phyloP scores from a whole-genome alignment of 2,329 filamentous ascomycete species.

The Ceratocystis alfenasii region DNA sequence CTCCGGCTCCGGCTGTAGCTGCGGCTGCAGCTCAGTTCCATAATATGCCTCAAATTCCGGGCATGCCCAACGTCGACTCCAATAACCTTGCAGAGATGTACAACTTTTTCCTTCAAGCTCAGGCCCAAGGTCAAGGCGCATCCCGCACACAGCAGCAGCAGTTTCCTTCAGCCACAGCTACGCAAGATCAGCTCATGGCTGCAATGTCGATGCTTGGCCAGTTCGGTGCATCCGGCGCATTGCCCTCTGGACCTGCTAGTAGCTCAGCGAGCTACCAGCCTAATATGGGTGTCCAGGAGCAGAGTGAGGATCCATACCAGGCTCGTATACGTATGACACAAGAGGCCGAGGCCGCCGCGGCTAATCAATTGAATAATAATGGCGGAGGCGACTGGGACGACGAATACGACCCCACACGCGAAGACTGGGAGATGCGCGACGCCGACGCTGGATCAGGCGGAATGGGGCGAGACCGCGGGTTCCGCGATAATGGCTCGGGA shows the following conservation, averaged over 20 bases:
- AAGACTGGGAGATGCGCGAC: constrained; percentile 22
- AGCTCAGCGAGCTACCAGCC: constrained; percentile 17
- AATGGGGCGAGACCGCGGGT: constrained; percentile 25
- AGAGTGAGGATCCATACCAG: constrained; percentile 33
- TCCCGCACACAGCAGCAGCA: constrained; percentile 24
- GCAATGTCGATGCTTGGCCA: constrained; percentile 18
- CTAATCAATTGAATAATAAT: constrained; percentile 10
- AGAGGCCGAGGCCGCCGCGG: constrained; percentile 30
- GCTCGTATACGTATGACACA: constrained; percentile 33
- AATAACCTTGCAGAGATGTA: constrained; percentile 18
- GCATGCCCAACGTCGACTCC: background rate
- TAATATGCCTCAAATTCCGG: background rate
- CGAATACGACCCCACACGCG: constrained; percentile 22
- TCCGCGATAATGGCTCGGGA: constrained; percentile 26
- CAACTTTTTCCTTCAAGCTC: constrained; percentile 18
- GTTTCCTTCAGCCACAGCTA: constrained; percentile 1
- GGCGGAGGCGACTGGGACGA: constrained; percentile 17
- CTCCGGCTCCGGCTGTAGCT: constrained; percentile 9
- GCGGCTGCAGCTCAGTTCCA: background rate
- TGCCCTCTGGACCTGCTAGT: background rate
- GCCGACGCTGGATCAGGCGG: constrained; percentile 8
- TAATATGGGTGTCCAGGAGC: constrained; percentile 23
- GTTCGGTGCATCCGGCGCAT: constrained; percentile 1
- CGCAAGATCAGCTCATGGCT: constrained; percentile 20
- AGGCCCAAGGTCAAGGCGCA: constrained; percentile 16